A percentile compares a stretch with the other conserved stretches of the same genome.
phyloP scores from a whole-genome alignment of 805 yeast genomes.

The Ogataea saltuana region DNA sequence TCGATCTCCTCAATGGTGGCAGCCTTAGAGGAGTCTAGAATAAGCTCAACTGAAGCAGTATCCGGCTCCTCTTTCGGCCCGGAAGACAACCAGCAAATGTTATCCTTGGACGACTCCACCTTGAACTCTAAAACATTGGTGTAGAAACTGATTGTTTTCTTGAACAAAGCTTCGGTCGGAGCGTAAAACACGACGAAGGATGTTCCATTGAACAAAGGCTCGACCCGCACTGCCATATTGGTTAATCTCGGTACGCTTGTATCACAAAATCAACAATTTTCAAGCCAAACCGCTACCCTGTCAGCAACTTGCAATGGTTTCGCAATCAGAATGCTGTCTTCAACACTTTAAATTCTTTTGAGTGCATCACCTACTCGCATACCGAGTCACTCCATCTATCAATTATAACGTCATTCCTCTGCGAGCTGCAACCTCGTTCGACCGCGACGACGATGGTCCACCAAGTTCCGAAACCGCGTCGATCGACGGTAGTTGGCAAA shows the following conservation, averaged over 20 bases:
- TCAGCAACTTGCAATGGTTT: too few relatives aligned
- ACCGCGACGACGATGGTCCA: constrained; percentile 5
- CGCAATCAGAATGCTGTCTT: too few relatives aligned
- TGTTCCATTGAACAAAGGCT: constrained; percentile 56
- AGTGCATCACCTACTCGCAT: too few relatives aligned
- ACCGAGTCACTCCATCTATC: too few relatives aligned
- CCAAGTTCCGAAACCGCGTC: constrained; percentile 8
- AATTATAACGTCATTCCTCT: constrained; percentile 6
- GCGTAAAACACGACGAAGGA: constrained; percentile 57
- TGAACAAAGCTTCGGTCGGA: constrained; percentile 43
- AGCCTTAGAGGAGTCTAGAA: constrained; percentile 29
- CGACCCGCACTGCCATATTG: constrained; percentile 20
- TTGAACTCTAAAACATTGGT: constrained; percentile 42
- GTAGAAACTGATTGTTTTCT: constrained; percentile 58
- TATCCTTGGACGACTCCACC: constrained; percentile 32
- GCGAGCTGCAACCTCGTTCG: constrained; percentile 3
- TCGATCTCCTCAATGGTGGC: constrained; percentile 29
- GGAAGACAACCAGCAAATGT: constrained; percentile 36
- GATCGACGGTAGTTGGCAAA: constrained; percentile 5
- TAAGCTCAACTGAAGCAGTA: constrained; percentile 26
- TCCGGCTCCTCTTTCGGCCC: constrained; percentile 24
- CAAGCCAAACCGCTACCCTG: too few relatives aligned
- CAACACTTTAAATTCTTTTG: too few relatives aligned
- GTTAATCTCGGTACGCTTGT: too few relatives aligned
- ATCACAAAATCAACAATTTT: too few relatives aligned